Evolutionary conservation across 352 stramenopile genomes (phyloP), one percentile per base, ranked within the genome.

Genomic region (Phytophthora idaei): DNA sequence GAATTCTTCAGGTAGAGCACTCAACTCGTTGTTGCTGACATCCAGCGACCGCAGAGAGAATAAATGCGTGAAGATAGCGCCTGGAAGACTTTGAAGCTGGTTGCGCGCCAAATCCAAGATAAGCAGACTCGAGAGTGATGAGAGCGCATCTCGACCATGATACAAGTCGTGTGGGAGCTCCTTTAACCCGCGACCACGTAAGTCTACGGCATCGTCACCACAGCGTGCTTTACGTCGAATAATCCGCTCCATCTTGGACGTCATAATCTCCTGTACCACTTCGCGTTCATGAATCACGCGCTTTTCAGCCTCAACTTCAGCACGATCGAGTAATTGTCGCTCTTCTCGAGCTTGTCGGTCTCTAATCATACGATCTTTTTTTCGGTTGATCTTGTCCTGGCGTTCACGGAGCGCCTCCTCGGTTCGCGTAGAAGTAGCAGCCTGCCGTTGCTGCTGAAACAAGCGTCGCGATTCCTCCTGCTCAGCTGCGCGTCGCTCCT

Each of bases 31-130:
- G 1, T 80, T 57, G 53, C 79, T 90, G 14, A 85, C 17, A 60
- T 92, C 67, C 2, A 94, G 56, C 3, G 74, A 71, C 42, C 89
- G 77, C 0, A 92, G 51, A n/a, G 72, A 57, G 25, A 90, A 83
- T 11, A 92, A 69, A 45, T 92, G 76, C 10, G 77, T 75, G 39
- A 89, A 90, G 15, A 94, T 77, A 3, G 56, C 56, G 1, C 62
- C 44, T 0, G 83, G 83, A 1, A 94, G 72, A 1, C 31, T 53
- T 5, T 64, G 37, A 15, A 94, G 72, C 11, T 66, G 46, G 47
- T 94, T 94, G n/a, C 69, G 62, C 2, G 78, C 73, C 39, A 94
- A 47, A 55, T 89, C 83, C 12, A 94, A 42, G 25, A 91, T 79
- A n/a, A 93, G 49, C 27, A 93, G 57, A 60, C 77, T 88, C 6